Conservation (phyloP, 345 rosid genomes). For the Brassica juncea region DNA sequence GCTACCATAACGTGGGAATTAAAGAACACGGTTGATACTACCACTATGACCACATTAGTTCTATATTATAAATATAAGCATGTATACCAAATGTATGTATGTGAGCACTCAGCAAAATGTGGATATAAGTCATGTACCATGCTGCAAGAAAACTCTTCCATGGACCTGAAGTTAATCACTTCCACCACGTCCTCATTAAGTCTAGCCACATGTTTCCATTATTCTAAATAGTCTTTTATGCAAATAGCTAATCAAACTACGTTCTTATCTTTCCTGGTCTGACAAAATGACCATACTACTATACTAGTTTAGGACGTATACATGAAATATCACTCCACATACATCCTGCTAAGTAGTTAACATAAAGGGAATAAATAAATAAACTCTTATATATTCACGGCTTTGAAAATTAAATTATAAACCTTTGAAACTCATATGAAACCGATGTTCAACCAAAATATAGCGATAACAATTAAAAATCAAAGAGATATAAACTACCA, state of each 20-base stretch:
- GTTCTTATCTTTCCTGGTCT: conserved; percentile 22
- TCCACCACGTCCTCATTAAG: conserved; percentile 37
- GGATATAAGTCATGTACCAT: conserved; percentile 34
- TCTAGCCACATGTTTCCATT: conserved; percentile 34
- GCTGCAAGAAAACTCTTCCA: conserved; percentile 38
- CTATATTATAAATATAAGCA: neutral
- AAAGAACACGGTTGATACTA: conserved; percentile 31
- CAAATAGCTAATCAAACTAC: conserved; percentile 12
- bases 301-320: too few relatives aligned
- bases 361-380: neutral
- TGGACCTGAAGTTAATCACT: conserved; percentile 30
- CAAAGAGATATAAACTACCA: neutral
- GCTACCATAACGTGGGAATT: conserved; percentile 31
- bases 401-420: neutral
- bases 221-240: neutral
- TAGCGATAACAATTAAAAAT: neutral
- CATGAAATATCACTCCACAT: neutral
- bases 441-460: neutral
- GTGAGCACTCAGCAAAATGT: conserved; percentile 18
- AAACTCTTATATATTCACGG: neutral
- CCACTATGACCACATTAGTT: conserved; percentile 6
- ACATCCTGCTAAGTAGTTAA: neutral
- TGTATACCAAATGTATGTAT: conserved; percentile 8
- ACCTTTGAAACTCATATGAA: neutral
- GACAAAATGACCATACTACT: neutral